Evolutionary conservation across 2,329 filamentous ascomycete species (phyloP).

Genomic region (Diaporthe longicolla): DNA sequence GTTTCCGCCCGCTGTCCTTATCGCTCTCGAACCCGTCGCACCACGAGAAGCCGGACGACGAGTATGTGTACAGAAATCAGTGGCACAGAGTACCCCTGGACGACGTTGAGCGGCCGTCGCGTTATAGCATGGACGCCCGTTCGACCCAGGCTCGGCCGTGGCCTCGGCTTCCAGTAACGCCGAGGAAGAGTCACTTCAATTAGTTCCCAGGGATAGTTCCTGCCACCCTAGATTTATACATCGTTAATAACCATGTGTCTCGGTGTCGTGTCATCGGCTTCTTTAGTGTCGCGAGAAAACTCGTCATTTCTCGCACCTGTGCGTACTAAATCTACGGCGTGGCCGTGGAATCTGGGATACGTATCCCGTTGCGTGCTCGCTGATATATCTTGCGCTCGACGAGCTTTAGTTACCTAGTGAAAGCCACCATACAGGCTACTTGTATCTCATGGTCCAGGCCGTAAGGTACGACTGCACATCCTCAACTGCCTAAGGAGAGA

Average conservation of each 20-base stretch:
- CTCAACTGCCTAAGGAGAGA: neutral
- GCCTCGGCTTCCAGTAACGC: slow-evolving; percentile 12
- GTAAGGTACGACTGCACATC: neutral
- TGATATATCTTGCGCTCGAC: neutral
- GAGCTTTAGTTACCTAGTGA: neutral
- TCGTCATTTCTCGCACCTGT: neutral
- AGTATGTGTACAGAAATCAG: neutral
- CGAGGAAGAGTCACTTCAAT: slow-evolving; percentile 29
- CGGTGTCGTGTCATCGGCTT: neutral
- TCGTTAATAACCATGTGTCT: neutral
- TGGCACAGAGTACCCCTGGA: slow-evolving; percentile 25
- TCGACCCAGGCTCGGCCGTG: slow-evolving; percentile 1
- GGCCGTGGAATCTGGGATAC: too few species aligned
- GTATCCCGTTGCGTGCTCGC: neutral
- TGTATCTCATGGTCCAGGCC: neutral
- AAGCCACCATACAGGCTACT: neutral
- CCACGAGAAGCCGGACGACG: slow-evolving; percentile 22
- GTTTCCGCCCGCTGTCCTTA: slow-evolving; percentile 7
- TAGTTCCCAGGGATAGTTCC: neutral
- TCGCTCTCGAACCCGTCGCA: neutral
- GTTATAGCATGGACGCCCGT: slow-evolving; percentile 17
- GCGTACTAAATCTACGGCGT: too few species aligned
- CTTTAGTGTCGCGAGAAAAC: too few species aligned
- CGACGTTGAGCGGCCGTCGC: slow-evolving; percentile 23
- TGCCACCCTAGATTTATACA: neutral